phyloP scores from a whole-genome alignment of 2,329 filamentous ascomycete genomes.

The Blumeriella jaapii region DNA sequence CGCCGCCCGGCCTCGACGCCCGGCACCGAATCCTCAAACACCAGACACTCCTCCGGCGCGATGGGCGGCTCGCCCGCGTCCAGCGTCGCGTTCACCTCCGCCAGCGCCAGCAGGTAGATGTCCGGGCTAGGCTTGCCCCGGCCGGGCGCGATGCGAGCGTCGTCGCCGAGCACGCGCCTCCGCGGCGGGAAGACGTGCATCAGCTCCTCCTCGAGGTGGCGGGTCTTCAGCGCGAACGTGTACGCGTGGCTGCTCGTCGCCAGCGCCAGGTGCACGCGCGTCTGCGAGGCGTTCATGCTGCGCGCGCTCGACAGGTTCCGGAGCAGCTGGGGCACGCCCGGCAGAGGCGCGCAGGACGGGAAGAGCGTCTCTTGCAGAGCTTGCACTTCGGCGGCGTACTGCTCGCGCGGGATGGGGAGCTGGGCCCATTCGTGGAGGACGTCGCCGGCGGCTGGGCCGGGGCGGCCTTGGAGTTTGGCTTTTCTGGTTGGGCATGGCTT shows the following conservation, averaged over 20 bases:
- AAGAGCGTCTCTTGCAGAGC: conserved; percentile 63
- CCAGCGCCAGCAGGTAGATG: conserved; percentile 80
- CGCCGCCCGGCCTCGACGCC: conserved; percentile 84
- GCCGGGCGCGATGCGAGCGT: conserved; percentile 61
- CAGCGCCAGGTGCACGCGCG: conserved; percentile 58
- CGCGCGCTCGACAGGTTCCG: conserved; percentile 36
- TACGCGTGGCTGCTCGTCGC: conserved; percentile 55
- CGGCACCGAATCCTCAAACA: conserved; percentile 91
- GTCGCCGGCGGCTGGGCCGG: conserved; percentile 32
- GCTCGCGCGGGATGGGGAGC: conserved; percentile 61
- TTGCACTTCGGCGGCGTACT: conserved; percentile 50
- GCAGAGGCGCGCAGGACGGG: conserved; percentile 60
- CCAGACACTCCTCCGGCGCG: conserved; percentile 75
- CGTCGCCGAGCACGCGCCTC: conserved; percentile 78
- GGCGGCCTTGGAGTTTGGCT: conserved; percentile 51
- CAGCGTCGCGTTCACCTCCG: conserved; percentile 70
- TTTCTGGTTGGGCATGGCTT: conserved; percentile 36
- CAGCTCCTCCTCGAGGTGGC: conserved; percentile 40
- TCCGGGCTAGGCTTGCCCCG: conserved; percentile 92
- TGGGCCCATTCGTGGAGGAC: conserved; percentile 69
- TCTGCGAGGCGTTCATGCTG: conserved; percentile 6
- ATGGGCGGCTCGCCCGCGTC: conserved; percentile 52
- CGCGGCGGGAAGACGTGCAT: conserved; percentile 55
- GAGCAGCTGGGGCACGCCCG: conserved; percentile 65
- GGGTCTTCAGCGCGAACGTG: conserved; percentile 29